Evolutionary conservation across 176 grass and related monocot genomes (phyloP).

Genomic region (Rhynchospora pubera): DNA sequence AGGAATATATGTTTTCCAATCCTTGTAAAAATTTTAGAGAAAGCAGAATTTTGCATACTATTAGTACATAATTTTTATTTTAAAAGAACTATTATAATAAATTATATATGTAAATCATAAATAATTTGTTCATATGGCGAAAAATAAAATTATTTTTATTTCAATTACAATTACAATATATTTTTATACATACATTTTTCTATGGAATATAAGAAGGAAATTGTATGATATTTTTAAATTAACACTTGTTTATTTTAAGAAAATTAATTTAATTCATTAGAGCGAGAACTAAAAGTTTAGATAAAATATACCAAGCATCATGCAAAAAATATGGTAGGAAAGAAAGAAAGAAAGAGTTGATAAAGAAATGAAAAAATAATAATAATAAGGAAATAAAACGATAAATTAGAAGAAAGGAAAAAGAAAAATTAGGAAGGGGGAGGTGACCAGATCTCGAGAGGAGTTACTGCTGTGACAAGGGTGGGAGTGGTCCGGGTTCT

Average conservation of each 20-base stretch:
- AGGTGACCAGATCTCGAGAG: slow-evolving; percentile 33
- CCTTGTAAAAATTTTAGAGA: neutral
- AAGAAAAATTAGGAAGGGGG: neutral
- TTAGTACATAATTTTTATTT: neutral
- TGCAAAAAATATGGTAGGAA: slow-evolving; percentile 31
- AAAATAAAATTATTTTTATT: neutral
- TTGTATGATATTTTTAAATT: neutral
- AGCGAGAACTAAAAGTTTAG: neutral
- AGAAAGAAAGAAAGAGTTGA: slow-evolving; percentile 20
- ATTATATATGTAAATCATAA: neutral
- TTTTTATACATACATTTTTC: neutral
- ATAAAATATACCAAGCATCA: neutral
- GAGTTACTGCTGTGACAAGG: slow-evolving; percentile 25
- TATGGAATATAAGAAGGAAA: neutral
- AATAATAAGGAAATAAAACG: neutral
- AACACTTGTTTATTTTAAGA: neutral
- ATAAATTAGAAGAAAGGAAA: neutral
- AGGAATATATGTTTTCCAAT: neutral
- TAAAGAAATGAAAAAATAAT: neutral
- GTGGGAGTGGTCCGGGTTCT: neutral
- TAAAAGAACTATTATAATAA: neutral
- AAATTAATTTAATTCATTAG: neutral
- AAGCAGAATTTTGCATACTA: neutral
- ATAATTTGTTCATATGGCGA: neutral
- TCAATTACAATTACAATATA: neutral